Evolutionary conservation across 192 early-diverging fungal genomes (phyloP).

Genomic region (Coemansia guatemalensis): DNA sequence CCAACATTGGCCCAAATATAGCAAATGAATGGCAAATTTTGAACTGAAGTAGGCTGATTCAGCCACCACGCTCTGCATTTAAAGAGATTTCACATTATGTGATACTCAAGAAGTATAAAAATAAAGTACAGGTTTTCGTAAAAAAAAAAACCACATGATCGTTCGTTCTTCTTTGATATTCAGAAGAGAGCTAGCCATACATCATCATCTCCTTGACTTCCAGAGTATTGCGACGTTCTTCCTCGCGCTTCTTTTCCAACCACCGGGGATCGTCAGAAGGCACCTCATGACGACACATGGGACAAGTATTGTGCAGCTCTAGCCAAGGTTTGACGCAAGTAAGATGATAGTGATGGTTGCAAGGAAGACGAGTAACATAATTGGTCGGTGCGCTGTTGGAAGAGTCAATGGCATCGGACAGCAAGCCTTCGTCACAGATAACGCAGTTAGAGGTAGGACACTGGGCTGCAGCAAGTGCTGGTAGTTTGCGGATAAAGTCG

Average conservation of each 20-base stretch:
- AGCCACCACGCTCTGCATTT: too few relatives aligned
- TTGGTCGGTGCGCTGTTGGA: neutral
- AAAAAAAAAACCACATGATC: neutral
- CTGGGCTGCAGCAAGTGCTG: conserved; percentile 10
- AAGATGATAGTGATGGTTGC: conserved; percentile 40
- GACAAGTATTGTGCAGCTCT: conserved; percentile 55
- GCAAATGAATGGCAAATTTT: too few relatives aligned
- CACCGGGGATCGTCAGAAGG: conserved; percentile 51
- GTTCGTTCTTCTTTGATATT: too few relatives aligned
- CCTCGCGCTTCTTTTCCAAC: conserved; percentile 47
- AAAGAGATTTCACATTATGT: too few relatives aligned
- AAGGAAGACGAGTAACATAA: conserved; percentile 32
- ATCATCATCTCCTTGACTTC: conserved; percentile 49
- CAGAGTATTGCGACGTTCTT: conserved; percentile 14
- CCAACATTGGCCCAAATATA: too few relatives aligned
- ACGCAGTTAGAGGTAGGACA: conserved; percentile 22
- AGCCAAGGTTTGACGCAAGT: conserved; percentile 50
- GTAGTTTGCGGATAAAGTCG: conserved; percentile 42
- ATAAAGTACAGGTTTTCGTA: neutral
- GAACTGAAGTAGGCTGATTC: too few relatives aligned
- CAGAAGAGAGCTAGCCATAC: conserved; percentile 25
- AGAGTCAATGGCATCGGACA: neutral
- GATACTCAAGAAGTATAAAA: neutral
- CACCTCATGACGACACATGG: conserved; percentile 48
- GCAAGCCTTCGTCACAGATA: conserved; percentile 32